Percentiles rank a stretch among this genome's conserved stretches.
Evolutionary conservation across 2,329 filamentous ascomycete genomes (phyloP).

Genomic region (Pleurostoma richardsiae): DNA sequence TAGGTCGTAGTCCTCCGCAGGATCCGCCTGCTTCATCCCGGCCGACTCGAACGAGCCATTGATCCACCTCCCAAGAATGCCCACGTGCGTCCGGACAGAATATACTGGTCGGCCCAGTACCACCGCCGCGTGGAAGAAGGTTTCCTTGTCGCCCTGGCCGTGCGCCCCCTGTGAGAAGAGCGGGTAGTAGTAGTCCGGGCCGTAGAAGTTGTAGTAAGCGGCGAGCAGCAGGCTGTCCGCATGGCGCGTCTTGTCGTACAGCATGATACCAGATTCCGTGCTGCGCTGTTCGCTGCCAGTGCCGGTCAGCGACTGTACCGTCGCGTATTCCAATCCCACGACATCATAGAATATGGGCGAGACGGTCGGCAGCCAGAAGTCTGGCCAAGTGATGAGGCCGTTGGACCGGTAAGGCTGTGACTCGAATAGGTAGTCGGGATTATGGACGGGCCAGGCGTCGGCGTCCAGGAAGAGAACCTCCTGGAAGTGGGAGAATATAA

Average conservation of each 20-base stretch:
- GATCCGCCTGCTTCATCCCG: slow-evolving; percentile 24
- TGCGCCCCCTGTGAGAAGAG: slow-evolving; percentile 35
- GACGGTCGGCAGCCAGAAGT: slow-evolving; percentile 40
- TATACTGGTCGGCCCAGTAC: slow-evolving; percentile 33
- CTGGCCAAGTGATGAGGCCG: slow-evolving; percentile 53
- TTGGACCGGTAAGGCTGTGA: slow-evolving; percentile 43
- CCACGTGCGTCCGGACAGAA: slow-evolving; percentile 26
- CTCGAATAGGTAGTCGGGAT: slow-evolving; percentile 37
- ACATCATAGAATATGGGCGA: slow-evolving; percentile 40
- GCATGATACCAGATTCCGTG: slow-evolving; percentile 42
- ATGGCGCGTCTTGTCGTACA: slow-evolving; percentile 42
- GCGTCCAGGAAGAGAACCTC: slow-evolving; percentile 55
- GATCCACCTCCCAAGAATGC: slow-evolving; percentile 23
- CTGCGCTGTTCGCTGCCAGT: slow-evolving; percentile 18
- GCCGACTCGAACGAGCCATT: slow-evolving; percentile 16
- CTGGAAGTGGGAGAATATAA: slow-evolving; percentile 55
- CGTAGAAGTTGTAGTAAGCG: slow-evolving; percentile 51
- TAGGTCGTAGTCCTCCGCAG: slow-evolving; percentile 18
- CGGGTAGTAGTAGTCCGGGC: slow-evolving; percentile 44
- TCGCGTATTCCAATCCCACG: slow-evolving; percentile 21
- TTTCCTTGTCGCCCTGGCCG: slow-evolving; percentile 44
- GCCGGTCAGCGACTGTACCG: slow-evolving; percentile 17
- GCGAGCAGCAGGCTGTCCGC: slow-evolving; percentile 39
- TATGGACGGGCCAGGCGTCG: slow-evolving; percentile 43
- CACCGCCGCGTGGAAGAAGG: slow-evolving; percentile 37